phyloP scores from a whole-genome alignment of 495 filamentous ascomycete genomes.

The Aspergillus campestris region DNA sequence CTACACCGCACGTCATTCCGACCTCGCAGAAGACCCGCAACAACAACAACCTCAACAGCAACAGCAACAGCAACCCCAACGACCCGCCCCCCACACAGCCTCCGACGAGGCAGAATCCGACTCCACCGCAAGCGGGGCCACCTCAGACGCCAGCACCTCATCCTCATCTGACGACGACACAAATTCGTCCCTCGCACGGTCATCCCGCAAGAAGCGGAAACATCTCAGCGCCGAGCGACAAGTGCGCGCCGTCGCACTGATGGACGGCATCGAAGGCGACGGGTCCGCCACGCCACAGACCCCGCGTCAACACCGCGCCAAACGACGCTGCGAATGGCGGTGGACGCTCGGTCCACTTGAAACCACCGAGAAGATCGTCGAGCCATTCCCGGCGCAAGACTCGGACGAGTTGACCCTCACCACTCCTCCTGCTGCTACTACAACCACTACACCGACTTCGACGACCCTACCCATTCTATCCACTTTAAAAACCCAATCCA shows the following conservation, averaged over 20 bases:
- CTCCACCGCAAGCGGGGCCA: conserved; percentile 16
- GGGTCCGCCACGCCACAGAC: conserved; percentile 38
- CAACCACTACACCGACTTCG: not conserved
- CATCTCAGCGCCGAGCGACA: conserved; percentile 30
- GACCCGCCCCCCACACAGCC: conserved; percentile 2
- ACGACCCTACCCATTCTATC: not conserved
- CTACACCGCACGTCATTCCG: conserved; percentile 46
- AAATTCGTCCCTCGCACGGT: conserved; percentile 14
- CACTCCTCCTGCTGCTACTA: too few relatives aligned
- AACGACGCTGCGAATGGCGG: conserved; percentile 46
- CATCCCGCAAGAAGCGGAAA: conserved; percentile 26
- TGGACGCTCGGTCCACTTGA: conserved; percentile 47
- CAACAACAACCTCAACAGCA: not conserved
- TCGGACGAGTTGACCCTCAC: not conserved
- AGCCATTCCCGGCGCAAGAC: not conserved
- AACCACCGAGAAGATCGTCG: not conserved
- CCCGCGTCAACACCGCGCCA: conserved; percentile 39
- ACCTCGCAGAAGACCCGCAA: conserved; percentile 25
- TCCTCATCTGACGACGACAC: conserved; percentile 29
- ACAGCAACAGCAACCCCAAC: not conserved
- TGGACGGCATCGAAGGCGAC: conserved; percentile 28
- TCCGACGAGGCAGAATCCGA: conserved; percentile 31
- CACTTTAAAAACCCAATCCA: not conserved
- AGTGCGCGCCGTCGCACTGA: conserved; percentile 33
- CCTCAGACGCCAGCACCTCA: conserved; percentile 29